Base-by-base conservation (phyloP, 2,329 filamentous ascomycete species). In the Fusarium veterinarium region DNA sequence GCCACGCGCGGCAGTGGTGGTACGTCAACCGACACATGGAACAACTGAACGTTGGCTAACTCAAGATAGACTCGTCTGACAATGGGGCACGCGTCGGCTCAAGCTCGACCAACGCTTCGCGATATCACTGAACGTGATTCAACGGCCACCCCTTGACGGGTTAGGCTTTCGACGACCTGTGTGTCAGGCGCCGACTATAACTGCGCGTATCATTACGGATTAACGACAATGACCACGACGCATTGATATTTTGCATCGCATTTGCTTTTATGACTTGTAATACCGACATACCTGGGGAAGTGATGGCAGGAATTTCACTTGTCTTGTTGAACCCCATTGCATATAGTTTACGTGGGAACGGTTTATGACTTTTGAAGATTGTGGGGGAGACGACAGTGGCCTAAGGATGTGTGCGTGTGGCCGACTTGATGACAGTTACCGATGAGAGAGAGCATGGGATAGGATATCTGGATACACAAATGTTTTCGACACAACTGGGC, bases 1-100 rank as follows among this genome's bases (percentile, higher is more conserved):
- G 86, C 87, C 79, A 87, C 89, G 72, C 86, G 89, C 67, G 86
- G 88, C 62, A 91, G 90, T 79, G 90, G 88, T 89, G 90, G 88
- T 89, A 82, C 81, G 87, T 84, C 6, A 30, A 41, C 14, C 8
- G 45, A 46, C 33, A 38, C 5, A 3, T 20, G 17, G n/a, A 31
- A 35, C 11, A 5, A n/a, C 35, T 40, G 25, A 52, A 28, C 12
- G 37, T n/a, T 13, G 31, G 31, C 76, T 77, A 70, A 79, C 51
- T 45, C 4, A 13, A 19, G 16, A 17, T 58, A 85, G 83, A 85
- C 71, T 85, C 83, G 23, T 85, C 83, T 19, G 83, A 85, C 59
- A 84, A 81, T 52, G 83, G 81, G 44, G 80, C 82, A 25, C 83
- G 83, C 40, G 80, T 82, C 23, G 80, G 79, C 35, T 78, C 80